These are phyloP conservation scores for Dictyostelium brefeldianum DNA, from an alignment of 78 protist species.

Conservation along the genomic window DNA sequence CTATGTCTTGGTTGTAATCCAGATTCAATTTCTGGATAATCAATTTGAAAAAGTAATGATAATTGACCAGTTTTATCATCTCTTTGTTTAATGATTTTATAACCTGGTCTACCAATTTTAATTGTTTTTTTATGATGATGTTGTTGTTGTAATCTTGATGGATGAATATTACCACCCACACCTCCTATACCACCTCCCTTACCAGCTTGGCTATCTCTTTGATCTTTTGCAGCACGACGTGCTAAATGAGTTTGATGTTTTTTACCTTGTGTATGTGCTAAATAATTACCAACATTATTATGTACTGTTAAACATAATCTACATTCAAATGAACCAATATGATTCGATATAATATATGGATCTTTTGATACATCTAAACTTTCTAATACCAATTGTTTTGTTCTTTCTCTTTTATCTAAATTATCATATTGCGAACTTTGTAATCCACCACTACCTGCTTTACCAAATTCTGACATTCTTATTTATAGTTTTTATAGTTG, in stretches of 20 bases:
- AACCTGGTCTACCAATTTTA: slow-evolving; percentile 98
- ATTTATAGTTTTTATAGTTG: not conserved
- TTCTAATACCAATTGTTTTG: slow-evolving; percentile 94
- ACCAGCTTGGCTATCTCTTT: slow-evolving; percentile 34
- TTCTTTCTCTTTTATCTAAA: slow-evolving; percentile 93
- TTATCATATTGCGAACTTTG: slow-evolving; percentile 83
- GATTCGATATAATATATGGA: slow-evolving; percentile 86
- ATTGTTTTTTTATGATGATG: slow-evolving; percentile 69
- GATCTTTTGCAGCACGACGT: slow-evolving; percentile 84
- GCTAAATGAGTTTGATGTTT: slow-evolving; percentile 97
- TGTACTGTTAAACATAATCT: slow-evolving; percentile 99
- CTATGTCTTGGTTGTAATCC: slow-evolving; percentile 96
- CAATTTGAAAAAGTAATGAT: slow-evolving; percentile 89
- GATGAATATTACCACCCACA: not conserved
- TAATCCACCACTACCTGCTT: slow-evolving; percentile 85
- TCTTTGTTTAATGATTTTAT: slow-evolving; percentile 85
- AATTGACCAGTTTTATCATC: slow-evolving; percentile 77
- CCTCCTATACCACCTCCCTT: not conserved
- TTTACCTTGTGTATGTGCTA: slow-evolving; percentile 96
- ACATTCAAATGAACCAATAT: slow-evolving; percentile 96
- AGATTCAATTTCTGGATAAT: slow-evolving; percentile 97
- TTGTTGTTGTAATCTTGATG: not conserved
- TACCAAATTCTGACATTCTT: slow-evolving; percentile 82
- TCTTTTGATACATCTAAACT: slow-evolving; percentile 95
- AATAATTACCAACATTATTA: slow-evolving; percentile 96